Base-by-base conservation (phyloP, 228 moss, liverwort and hornwort species). In the Sphagnum fallax region DNA sequence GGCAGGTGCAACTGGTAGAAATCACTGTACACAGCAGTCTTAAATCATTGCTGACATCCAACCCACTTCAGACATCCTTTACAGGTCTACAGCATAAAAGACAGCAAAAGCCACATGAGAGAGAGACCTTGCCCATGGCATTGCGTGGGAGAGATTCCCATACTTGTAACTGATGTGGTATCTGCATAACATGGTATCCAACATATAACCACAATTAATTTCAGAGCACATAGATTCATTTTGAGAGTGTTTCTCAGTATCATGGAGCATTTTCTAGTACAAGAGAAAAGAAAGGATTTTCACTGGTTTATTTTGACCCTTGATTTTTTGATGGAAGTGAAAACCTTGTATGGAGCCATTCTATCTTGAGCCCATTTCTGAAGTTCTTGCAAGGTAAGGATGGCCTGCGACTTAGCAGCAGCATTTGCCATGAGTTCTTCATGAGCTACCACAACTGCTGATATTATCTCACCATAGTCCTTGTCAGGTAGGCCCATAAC, bases 321-420 rank as follows among this genome's bases (percentile, higher is more conserved):
- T 32, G 32, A 32, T 32, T 32, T 32, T 32, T 32, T 32, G 2
- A 32, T 32, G 2, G 32, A 32, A 67, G 62, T 61, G 62, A 52
- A 11, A 76, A 95, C 96, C 92, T 98, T 98, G 73, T 98, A 98
- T 65, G 94, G 90, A 52, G 98, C 98, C 86, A 98, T 77, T 79
- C 83, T 87, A 61, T 81, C 87, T 67, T 60, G 75, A 47, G 89
- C 98, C 98, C 98, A 98, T 64, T 77, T 16, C 52, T 65, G 78
- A 6, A 98, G 72, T 71, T 73, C 65, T 57, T 85, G 76, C 72
- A 87, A 74, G 49, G 91, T 93, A 62, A 98, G 82, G 51, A 83
- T 83, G 15, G 91, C 84, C 49, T 83, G 74, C 52, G 85, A 87
- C 67, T 85, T 74, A 64, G 82, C 85, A 76, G 85, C 84, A 78